Evolutionary conservation across 805 yeast genomes (phyloP).

Genomic region (Scheffersomyces stipitis): DNA sequence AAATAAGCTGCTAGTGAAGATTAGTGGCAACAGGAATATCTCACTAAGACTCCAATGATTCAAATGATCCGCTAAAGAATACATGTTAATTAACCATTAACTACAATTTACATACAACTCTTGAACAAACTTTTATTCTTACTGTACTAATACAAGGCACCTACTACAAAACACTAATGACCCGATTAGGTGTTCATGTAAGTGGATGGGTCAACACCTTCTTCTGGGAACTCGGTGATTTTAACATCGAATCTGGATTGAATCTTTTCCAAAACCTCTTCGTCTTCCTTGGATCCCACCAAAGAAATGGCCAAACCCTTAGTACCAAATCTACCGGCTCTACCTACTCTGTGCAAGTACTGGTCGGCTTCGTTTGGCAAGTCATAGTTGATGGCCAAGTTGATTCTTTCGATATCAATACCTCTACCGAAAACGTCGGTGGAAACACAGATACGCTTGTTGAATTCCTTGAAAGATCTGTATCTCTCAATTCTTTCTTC

Average conservation of each 20-base stretch:
- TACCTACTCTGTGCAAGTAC: constrained; percentile 97
- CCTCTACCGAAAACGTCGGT: constrained; percentile 99
- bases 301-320: constrained; percentile 95
- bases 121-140: too few relatives aligned
- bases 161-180: background rate
- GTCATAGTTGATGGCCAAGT: constrained; percentile 96
- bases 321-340: constrained; percentile 99
- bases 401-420: constrained; percentile 98
- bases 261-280: constrained; percentile 84
- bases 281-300: constrained; percentile 82
- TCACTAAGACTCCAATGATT: too few relatives aligned
- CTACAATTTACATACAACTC: too few relatives aligned
- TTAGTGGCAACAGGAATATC: too few relatives aligned
- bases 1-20: too few relatives aligned
- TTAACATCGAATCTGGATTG: constrained; percentile 98
- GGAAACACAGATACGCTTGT: constrained; percentile 97
- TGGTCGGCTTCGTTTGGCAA: constrained; percentile 96
- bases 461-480: constrained; percentile 94
- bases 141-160: too few relatives aligned
- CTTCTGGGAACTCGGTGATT: constrained; percentile 93
- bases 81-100: too few relatives aligned
- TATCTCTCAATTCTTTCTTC: constrained; percentile 97
- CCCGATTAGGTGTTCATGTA: constrained; percentile 83
- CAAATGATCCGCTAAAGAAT: too few relatives aligned
- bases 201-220: constrained; percentile 95